These are phyloP conservation scores for Saturnispora gosingensis DNA, from an alignment of 805 yeast genomes.

Conservation along the genomic window DNA sequence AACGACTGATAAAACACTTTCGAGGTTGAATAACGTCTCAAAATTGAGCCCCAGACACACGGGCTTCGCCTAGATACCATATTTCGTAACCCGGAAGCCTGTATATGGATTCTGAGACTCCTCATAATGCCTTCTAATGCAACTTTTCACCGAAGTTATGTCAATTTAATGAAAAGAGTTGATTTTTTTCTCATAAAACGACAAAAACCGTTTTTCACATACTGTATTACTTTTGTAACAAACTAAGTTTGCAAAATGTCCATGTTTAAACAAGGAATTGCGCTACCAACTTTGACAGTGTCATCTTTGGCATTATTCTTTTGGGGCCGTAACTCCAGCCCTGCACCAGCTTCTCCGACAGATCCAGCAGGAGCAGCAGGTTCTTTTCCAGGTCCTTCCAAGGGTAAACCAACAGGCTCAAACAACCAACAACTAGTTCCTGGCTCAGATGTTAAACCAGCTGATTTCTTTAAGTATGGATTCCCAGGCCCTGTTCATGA, in stretches of 20 bases:
- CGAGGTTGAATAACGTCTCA: background rate
- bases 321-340: conserved; percentile 20
- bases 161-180: background rate
- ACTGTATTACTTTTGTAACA: too few species aligned
- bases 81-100: background rate
- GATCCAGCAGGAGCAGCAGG: conserved; percentile 13
- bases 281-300: conserved; percentile 16
- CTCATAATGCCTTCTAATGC: background rate
- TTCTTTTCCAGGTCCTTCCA: conserved; percentile 4
- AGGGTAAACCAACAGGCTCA: conserved; percentile 5
- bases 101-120: background rate
- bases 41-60: background rate
- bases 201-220: background rate
- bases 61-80: background rate
- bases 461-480: conserved; percentile 81
- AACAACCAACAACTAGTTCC: conserved; percentile 6
- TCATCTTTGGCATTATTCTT: conserved; percentile 22
- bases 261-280: conserved; percentile 13
- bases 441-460: conserved; percentile 49
- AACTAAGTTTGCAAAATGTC: background rate
- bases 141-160: background rate
- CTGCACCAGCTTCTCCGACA: conserved; percentile 14
- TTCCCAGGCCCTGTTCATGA: conserved; percentile 95
- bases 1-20: background rate
- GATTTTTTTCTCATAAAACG: background rate